Evolutionary conservation across 1,284 basidiomycete genomes (phyloP), one percentile per base, ranked within the genome.

Genomic region (Leucoagaricus sp.): DNA sequence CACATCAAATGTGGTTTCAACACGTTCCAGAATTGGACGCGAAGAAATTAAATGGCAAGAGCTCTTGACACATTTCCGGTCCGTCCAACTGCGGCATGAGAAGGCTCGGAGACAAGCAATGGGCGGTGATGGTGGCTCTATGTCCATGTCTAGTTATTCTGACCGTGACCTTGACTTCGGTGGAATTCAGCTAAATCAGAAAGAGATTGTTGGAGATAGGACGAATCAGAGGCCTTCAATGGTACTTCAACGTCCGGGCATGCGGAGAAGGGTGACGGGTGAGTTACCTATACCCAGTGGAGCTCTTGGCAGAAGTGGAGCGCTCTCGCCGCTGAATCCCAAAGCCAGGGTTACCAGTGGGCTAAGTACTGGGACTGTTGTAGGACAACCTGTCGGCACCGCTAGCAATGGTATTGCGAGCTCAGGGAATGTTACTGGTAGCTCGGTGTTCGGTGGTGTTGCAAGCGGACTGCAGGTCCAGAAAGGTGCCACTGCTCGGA

Each of bases 1-100:
- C 21, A 53, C 65, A 26, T 38, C 55, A 13, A 40, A 33, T n/a
- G 61, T 72, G 5, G 69, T 71, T 55, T 67, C 82, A 0, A 81
- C 80, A 21, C 84, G 93, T 12, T 88, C 91, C 1, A 93, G 93
- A 68, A 71, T 94, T 2, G 84, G 79, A 10, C 84, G 91, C 40
- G 92, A 93, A 55, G 93, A 96, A 57, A 95, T 98, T 69, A 95
- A 94, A 68, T 98, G 95, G 95, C 86, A 89, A 67, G 94, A 97
- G 60, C 80, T 98, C 0, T 79, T 97, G 3, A 81, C 83, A 15
- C 95, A 93, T 70, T 96, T 96, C 78, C 86, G 93, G 19, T 76
- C 84, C 0, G 86, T 95, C 1, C 94, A 96, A 70, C 78, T 81
- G 25, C 87, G 85, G 61, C 94, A 96, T 67, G 94, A 96, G 73